These are phyloP conservation scores for Dictyostelium intermedium DNA, from an alignment of 78 protist genomes.

Conservation along the genomic window DNA sequence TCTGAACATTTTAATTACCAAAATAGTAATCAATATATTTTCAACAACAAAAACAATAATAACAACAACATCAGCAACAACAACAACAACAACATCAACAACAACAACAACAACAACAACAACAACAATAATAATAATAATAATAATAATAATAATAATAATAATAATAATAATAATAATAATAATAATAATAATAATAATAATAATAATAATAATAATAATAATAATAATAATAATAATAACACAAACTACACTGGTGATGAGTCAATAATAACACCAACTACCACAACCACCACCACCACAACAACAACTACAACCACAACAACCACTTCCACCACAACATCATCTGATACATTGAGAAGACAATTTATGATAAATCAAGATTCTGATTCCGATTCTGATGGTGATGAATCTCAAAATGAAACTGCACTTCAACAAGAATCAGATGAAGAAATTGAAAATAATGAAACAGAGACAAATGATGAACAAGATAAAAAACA, in stretches of 20 bases:
- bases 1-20: neutral
- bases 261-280: too few species aligned
- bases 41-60: neutral
- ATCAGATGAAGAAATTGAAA: neutral
- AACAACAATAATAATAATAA: neutral
- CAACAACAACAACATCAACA: neutral
- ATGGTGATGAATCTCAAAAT: slow-evolving; percentile 28
- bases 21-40: slow-evolving; percentile 17
- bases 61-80: neutral
- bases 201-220: neutral
- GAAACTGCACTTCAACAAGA: neutral
- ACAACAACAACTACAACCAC: too few species aligned
- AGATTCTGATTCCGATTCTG: slow-evolving; percentile 46
- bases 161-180: neutral
- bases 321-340: neutral
- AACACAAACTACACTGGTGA: too few species aligned
- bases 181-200: neutral
- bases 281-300: too few species aligned
- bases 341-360: neutral
- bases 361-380: neutral
- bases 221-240: neutral
- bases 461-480: neutral
- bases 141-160: neutral
- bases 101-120: neutral
- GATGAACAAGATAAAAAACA: neutral